Evolutionary conservation across 2,329 filamentous ascomycete genomes (phyloP).

Genomic region (Akanthomyces dipterigenus): DNA sequence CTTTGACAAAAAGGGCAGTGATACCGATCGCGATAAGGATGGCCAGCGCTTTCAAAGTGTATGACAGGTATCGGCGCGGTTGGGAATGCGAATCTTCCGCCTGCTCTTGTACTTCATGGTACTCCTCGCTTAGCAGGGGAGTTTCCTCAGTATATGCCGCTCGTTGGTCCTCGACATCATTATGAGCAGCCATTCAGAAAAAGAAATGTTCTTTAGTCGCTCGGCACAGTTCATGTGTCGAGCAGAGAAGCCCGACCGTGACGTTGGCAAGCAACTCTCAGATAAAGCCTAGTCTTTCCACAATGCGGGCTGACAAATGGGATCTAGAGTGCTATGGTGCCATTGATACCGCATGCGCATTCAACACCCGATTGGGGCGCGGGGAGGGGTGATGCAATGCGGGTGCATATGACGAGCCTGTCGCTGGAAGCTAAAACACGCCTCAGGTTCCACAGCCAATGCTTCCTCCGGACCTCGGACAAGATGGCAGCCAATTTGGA

Average conservation of each 20-base stretch:
- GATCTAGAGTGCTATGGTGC: neutral
- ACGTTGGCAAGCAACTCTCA: neutral
- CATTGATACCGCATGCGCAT: neutral
- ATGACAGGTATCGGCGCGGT: neutral
- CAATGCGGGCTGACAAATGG: conserved; percentile 2
- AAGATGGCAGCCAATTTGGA: neutral
- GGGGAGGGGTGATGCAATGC: conserved; percentile 7
- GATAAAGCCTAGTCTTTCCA: neutral
- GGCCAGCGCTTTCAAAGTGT: neutral
- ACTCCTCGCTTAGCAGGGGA: neutral
- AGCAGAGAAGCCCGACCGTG: no score
- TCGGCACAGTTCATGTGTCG: neutral
- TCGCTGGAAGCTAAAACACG: neutral
- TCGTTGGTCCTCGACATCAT: conserved; percentile 1
- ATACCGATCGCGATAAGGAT: neutral
- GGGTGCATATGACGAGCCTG: conserved; percentile 6
- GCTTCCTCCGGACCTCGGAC: neutral
- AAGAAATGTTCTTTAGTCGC: neutral
- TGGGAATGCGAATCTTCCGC: neutral
- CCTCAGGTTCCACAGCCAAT: neutral
- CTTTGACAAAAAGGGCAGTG: conserved; percentile 33
- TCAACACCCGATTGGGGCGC: neutral
- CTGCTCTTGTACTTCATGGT: neutral
- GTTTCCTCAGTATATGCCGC: neutral
- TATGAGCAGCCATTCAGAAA: neutral